Base-by-base conservation (phyloP, 2,329 filamentous ascomycete species). In the Colletotrichum godetiae region DNA sequence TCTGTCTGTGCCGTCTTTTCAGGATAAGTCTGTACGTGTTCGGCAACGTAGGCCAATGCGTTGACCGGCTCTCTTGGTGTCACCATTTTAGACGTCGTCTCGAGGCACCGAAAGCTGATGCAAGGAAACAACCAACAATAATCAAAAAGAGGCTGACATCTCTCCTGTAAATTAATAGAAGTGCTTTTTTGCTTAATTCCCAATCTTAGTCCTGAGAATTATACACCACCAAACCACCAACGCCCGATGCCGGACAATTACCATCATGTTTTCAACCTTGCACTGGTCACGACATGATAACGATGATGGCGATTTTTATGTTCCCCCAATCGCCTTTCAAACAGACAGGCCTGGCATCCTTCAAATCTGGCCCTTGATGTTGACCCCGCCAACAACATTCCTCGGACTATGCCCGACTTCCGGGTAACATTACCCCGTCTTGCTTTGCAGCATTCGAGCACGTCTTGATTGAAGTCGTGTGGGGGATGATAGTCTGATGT, bases 121-220 rank as follows among this genome's bases (percentile, higher is more conserved):
- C 7, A n/a, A 1, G 8, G 10, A 3, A n/a, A 10, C 19, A 5
- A n/a, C n/a, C 3, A 3, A n/a, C 19, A 10, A 3, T 4, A n/a
- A 1, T 5, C 42, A 49, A 49, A 0, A 11, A 7, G 19, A 19
- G 19, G 42, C 42, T 7, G 0, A n/a, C 6, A 10, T 10, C 5
- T 19, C 37, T 42, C 5, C 5, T 15, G 2, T 15, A 1, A 15
- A 42, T 15, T 13, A 42, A 15, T 15, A 19, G 12, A 7, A 42
- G 37, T 42, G 15, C 13, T 19, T 19, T 42, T 42, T 7, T 1
- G 13, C 13, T 19, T 6, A 42, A 0, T 13, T 42, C 15, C 3
- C 13, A 7, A 19, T 42, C 13, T 0, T 3, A 42, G 37, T 42
- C 15, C 37, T 42, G 7, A 46, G 7, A 46, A 6, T 19, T 7